Evolutionary conservation across 768 basidiomycete genomes (phyloP).

Genomic region (Amanita subjunquillea): DNA sequence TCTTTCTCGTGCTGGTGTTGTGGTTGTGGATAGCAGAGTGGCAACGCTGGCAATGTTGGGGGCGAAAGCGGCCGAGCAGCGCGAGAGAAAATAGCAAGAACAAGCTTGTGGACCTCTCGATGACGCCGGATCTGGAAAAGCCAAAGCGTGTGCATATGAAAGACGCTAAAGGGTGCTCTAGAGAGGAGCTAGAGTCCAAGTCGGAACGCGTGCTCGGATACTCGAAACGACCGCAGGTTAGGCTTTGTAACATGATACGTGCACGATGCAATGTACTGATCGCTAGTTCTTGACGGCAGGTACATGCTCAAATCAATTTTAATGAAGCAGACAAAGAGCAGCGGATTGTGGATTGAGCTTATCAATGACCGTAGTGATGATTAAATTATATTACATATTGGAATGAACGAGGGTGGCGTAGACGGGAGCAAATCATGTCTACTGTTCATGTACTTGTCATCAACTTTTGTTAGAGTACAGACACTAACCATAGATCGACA

Average conservation of each 20-base stretch:
- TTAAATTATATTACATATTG: constrained; percentile 2
- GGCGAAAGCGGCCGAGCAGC: constrained; percentile 1
- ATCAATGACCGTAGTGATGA: not conserved
- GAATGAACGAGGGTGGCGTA: not conserved
- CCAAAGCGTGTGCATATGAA: constrained; percentile 4
- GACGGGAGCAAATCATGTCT: not conserved
- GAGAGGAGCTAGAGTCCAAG: not conserved
- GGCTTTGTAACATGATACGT: not conserved
- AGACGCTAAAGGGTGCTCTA: not conserved
- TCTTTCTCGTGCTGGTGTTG: constrained; percentile 22
- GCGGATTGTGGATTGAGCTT: not conserved
- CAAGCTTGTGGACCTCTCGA: constrained; percentile 1
- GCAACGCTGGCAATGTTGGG: constrained; percentile 10
- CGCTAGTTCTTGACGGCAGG: not conserved
- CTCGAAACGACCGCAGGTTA: not conserved
- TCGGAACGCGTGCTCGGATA: not conserved
- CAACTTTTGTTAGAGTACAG: constrained; percentile 5
- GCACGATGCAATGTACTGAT: not conserved
- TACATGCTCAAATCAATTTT: not conserved
- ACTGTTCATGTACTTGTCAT: not conserved
- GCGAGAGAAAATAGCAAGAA: not conserved
- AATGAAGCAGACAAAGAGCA: not conserved
- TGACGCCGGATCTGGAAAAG: constrained; percentile 1
- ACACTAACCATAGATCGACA: too few species aligned
- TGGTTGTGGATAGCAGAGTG: constrained; percentile 26